Percentiles rank a stretch among this genome's conserved stretches.
These are phyloP conservation scores for Ormosia semicastrata DNA, from an alignment of 306 rosid species.

Conservation along the genomic window DNA sequence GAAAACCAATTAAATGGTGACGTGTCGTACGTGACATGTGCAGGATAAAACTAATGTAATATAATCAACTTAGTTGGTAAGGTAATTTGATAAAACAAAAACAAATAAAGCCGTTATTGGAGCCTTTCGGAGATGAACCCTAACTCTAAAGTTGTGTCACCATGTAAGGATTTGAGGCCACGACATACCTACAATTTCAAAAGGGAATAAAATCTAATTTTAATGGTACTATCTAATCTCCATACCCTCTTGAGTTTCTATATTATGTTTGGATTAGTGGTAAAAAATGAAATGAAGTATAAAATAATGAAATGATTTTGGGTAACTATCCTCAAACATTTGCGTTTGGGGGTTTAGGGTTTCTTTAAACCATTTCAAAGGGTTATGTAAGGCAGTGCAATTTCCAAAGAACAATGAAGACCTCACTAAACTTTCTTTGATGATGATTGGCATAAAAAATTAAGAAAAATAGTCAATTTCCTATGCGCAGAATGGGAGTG, in stretches of 20 bases:
- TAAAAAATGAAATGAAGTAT: too few relatives aligned
- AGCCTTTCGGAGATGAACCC: neutral
- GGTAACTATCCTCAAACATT: neutral
- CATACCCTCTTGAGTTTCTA: neutral
- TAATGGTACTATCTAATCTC: neutral
- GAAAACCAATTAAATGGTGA: neutral
- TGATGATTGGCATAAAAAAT: neutral
- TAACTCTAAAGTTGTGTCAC: constrained; percentile 27
- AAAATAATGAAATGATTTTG: too few relatives aligned
- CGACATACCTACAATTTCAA: constrained; percentile 19
- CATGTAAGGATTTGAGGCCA: neutral
- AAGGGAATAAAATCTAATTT: constrained; percentile 52
- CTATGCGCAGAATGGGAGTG: constrained; percentile 47
- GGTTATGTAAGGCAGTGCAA: constrained; percentile 67
- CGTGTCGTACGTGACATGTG: neutral
- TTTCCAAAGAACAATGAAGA: constrained; percentile 25
- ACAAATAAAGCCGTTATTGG: neutral
- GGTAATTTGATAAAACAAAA: neutral
- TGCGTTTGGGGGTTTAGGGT: constrained; percentile 1
- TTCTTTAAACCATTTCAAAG: constrained; percentile 9
- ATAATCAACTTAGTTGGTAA: neutral
- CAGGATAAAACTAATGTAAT: neutral
- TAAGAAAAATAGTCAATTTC: neutral
- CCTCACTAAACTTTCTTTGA: constrained; percentile 35
- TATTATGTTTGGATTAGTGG: too few relatives aligned